phyloP scores from a whole-genome alignment of 371 early-diverging fungal species.

The Mortierella sp. region DNA sequence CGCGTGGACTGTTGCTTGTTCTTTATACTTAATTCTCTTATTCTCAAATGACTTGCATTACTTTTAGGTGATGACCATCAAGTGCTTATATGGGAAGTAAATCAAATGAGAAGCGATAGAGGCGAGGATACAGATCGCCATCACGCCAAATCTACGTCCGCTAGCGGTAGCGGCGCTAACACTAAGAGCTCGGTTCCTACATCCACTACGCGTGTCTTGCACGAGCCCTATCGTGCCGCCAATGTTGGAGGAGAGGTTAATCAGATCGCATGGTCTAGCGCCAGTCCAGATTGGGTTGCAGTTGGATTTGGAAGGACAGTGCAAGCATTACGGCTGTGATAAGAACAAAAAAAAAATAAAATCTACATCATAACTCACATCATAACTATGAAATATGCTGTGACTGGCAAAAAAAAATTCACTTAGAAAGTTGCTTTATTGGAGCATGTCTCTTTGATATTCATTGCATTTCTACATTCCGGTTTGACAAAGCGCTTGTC shows the following conservation, averaged over 20 bases:
- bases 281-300: constrained; percentile 81
- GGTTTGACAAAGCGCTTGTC: constrained; percentile 23
- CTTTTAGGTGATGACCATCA: constrained; percentile 79
- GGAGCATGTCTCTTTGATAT: not conserved
- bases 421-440: not conserved
- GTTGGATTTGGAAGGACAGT: constrained; percentile 76
- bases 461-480: not conserved
- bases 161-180: constrained; percentile 6
- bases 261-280: constrained; percentile 79
- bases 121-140: constrained; percentile 21
- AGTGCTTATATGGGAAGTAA: constrained; percentile 87
- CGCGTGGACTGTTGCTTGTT: not conserved
- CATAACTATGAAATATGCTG: not conserved
- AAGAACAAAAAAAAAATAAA: not conserved
- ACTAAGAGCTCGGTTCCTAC: constrained; percentile 37
- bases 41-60: not conserved
- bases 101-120: constrained; percentile 49
- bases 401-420: too few relatives aligned
- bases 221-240: constrained; percentile 80
- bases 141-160: constrained; percentile 43
- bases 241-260: constrained; percentile 78
- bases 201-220: constrained; percentile 56
- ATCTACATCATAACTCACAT: not conserved
- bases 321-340: constrained; percentile 66
- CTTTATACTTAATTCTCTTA: not conserved